Evolutionary conservation across 352 stramenopile species (phyloP).

Genomic region (Phytopythium kandeliae): DNA sequence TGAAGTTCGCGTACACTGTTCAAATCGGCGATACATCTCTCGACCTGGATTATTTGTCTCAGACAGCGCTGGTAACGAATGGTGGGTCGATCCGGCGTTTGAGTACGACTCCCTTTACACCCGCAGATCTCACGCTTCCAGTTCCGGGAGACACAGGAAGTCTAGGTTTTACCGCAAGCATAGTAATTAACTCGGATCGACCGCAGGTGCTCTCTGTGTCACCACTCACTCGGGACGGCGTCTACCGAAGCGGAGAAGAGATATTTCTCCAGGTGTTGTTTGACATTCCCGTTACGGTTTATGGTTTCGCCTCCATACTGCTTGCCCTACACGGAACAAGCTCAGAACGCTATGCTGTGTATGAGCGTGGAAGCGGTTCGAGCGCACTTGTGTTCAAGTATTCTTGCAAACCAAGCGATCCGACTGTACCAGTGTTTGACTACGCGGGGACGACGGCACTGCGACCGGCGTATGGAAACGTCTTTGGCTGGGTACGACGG

Average conservation of each 20-base stretch:
- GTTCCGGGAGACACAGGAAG: constrained; percentile 31
- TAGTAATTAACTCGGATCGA: constrained; percentile 49
- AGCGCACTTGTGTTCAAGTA: constrained; percentile 48
- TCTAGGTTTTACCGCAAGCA: constrained; percentile 18
- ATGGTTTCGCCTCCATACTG: constrained; percentile 24
- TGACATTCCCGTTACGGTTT: constrained; percentile 39
- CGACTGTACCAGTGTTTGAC: constrained; percentile 33
- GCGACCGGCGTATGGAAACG: constrained; percentile 29
- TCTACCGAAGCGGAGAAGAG: constrained; percentile 45
- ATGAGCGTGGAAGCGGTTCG: constrained; percentile 35
- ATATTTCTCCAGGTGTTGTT: constrained; percentile 50
- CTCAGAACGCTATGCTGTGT: constrained; percentile 36
- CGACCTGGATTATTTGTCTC: constrained; percentile 44
- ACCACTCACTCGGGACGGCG: constrained; percentile 45
- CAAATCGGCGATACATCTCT: constrained; percentile 44
- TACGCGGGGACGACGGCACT: constrained; percentile 26
- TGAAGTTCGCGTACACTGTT: constrained; percentile 53
- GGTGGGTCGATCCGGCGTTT: constrained; percentile 49
- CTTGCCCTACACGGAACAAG: constrained; percentile 20
- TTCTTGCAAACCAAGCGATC: constrained; percentile 24
- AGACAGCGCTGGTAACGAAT: constrained; percentile 37
- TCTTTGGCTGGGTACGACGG: constrained; percentile 44
- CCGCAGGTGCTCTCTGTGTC: constrained; percentile 38
- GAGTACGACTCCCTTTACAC: constrained; percentile 42
- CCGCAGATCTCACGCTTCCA: constrained; percentile 41